A percentile compares a stretch with the other conserved stretches of the same genome.
Conservation (phyloP, 371 early-diverging fungal species). For the Mucor irregularis region DNA sequence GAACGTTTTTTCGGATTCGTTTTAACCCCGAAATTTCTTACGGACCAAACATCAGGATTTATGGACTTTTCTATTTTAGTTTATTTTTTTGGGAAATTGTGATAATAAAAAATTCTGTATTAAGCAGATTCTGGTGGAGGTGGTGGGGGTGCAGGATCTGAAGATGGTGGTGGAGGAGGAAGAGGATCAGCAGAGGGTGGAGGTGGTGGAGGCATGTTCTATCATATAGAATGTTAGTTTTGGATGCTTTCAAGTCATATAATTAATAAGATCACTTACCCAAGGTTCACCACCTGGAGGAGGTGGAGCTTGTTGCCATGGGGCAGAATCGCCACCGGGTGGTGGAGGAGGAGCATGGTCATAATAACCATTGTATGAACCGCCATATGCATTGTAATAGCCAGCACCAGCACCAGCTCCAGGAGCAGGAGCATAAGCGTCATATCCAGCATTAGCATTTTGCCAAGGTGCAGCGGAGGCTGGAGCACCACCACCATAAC, state of each 20-base stretch:
- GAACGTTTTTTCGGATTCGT: no score
- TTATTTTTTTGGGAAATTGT: background rate
- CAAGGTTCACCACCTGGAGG: slow-evolving; percentile 12
- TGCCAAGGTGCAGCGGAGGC: slow-evolving; percentile 51
- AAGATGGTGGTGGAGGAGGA: slow-evolving; percentile 42
- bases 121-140: slow-evolving; percentile 18
- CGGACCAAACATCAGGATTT: no score
- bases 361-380: slow-evolving; percentile 18
- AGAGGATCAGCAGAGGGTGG: slow-evolving; percentile 34
- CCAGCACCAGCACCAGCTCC: slow-evolving; percentile 11
- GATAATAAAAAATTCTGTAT: no score
- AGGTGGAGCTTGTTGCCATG: slow-evolving; percentile 19
- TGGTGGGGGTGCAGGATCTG: slow-evolving; percentile 23
- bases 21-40: no score
- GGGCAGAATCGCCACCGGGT: slow-evolving; percentile 25
- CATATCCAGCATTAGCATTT: slow-evolving; percentile 5
- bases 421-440: slow-evolving; percentile 6
- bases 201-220: slow-evolving; percentile 34
- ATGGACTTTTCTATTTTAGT: background rate
- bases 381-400: slow-evolving; percentile 30
- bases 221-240: background rate
- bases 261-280: slow-evolving; percentile 7
- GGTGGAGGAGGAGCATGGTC: slow-evolving; percentile 32
- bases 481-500: slow-evolving; percentile 3
- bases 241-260: no score